These are phyloP conservation scores for Hymenoscyphus fraxineus DNA, from an alignment of 2,329 filamentous ascomycete species.

Conservation along the genomic window DNA sequence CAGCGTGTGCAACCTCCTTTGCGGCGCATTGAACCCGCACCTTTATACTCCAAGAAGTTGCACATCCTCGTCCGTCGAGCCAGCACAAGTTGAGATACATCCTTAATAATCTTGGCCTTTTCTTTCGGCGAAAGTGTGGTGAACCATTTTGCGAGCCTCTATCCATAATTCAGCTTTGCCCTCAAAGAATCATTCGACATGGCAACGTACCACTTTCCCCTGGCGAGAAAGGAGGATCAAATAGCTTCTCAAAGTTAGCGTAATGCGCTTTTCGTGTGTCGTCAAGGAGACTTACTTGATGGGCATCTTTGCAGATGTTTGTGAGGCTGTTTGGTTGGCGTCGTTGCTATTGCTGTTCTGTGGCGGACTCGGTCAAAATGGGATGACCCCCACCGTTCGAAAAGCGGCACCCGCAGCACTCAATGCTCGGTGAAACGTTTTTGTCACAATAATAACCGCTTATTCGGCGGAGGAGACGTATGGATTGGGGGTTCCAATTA, in stretches of 20 bases:
- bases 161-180: conserved; percentile 30
- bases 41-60: conserved; percentile 99
- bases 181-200: not conserved
- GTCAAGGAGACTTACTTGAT: conserved; percentile 45
- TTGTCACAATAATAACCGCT: not conserved
- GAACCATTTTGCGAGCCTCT: conserved; percentile 99
- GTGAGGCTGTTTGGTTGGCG: conserved; percentile 5
- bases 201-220: conserved; percentile 88
- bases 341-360: conserved; percentile 15
- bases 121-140: conserved; percentile 95
- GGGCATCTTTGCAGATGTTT: conserved; percentile 40
- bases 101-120: conserved; percentile 99
- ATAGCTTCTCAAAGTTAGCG: conserved; percentile 59
- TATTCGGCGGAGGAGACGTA: not conserved
- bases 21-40: conserved; percentile 42
- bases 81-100: conserved; percentile 95
- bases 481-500: not conserved
- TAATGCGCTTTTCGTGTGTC: not conserved
- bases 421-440: not conserved
- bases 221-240: conserved; percentile 95
- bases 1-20: conserved; percentile 12
- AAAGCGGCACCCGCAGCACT: not conserved
- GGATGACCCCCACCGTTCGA: conserved; percentile 1
- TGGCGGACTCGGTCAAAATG: not conserved
- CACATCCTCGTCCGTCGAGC: conserved; percentile 97